These are phyloP conservation scores for Trametes sanguinea DNA, from an alignment of 768 basidiomycete species.

Conservation along the genomic window DNA sequence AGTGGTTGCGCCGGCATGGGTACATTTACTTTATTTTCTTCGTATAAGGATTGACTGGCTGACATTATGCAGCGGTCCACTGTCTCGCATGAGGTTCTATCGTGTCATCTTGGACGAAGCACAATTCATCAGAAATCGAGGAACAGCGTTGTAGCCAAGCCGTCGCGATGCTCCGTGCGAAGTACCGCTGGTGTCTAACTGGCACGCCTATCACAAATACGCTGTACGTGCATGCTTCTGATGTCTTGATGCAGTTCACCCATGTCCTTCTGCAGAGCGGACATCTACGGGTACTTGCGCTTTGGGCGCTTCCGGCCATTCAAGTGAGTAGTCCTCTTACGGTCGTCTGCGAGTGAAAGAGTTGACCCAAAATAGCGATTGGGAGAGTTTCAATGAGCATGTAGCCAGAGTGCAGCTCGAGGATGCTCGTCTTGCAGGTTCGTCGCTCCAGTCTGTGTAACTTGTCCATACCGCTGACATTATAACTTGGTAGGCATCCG, in stretches of 20 bases:
- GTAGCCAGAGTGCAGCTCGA: constrained; percentile 55
- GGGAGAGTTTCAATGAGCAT: constrained; percentile 62
- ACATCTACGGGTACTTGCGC: constrained; percentile 70
- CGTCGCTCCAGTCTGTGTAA: background rate
- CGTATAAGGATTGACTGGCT: background rate
- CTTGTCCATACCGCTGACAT: background rate
- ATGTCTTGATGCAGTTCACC: background rate
- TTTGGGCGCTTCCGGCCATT: constrained; percentile 70
- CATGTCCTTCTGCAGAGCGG: constrained; percentile 44
- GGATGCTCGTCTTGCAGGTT: constrained; percentile 64
- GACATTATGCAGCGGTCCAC: constrained; percentile 47
- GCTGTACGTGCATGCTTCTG: constrained; percentile 42
- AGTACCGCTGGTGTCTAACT: constrained; percentile 78
- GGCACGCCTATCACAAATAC: constrained; percentile 77
- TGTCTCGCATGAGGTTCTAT: constrained; percentile 64
- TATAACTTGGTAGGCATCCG: constrained; percentile 43
- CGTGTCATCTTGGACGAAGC: constrained; percentile 80
- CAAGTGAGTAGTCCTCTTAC: constrained; percentile 38
- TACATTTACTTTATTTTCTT: constrained; percentile 24
- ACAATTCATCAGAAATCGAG: constrained; percentile 70
- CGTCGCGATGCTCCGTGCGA: constrained; percentile 59
- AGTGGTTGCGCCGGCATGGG: constrained; percentile 55
- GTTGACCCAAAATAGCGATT: constrained; percentile 43
- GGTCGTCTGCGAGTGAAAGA: background rate
- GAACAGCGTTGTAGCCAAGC: constrained; percentile 60